A percentile compares a stretch with the other conserved stretches of the same genome.
Evolutionary conservation across 2,329 filamentous ascomycete species (phyloP).

Genomic region (Fusarium compactum): DNA sequence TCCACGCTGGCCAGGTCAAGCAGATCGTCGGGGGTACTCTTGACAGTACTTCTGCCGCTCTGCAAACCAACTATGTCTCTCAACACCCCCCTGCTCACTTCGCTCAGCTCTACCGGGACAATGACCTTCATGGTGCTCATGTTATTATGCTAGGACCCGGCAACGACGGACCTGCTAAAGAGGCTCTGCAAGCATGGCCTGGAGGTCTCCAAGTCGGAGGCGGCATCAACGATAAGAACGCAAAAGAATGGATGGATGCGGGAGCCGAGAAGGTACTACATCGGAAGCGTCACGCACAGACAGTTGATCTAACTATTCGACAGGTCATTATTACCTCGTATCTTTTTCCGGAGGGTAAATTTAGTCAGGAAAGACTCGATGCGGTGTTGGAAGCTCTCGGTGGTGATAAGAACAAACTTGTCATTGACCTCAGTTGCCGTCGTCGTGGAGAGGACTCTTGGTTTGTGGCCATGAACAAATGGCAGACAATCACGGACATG

Average conservation of each 20-base stretch:
- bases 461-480: conserved; percentile 99
- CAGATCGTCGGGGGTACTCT: conserved; percentile 98
- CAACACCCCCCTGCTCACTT: conserved; percentile 84
- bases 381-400: conserved; percentile 78
- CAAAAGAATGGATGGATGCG: conserved; percentile 83
- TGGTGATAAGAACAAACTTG: conserved; percentile 82
- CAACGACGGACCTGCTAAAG: conserved; percentile 82
- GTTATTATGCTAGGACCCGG: conserved; percentile 96
- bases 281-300: background rate
- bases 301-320: conserved; percentile 39
- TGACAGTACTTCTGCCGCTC: conserved; percentile 70
- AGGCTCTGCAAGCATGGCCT: conserved; percentile 84
- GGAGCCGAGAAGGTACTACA: conserved; percentile 85
- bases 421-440: conserved; percentile 95
- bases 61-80: conserved; percentile 95
- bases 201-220: conserved; percentile 88
- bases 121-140: conserved; percentile 82
- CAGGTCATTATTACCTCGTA: conserved; percentile 98
- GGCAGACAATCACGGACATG: conserved; percentile 98
- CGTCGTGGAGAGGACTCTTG: conserved; percentile 77
- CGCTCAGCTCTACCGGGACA: conserved; percentile 81
- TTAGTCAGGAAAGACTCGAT: conserved; percentile 81
- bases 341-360: conserved; percentile 86
- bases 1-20: conserved; percentile 97
- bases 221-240: conserved; percentile 90